Base-by-base conservation (phyloP, 768 basidiomycete genomes). In the Suillus clintonianus region DNA sequence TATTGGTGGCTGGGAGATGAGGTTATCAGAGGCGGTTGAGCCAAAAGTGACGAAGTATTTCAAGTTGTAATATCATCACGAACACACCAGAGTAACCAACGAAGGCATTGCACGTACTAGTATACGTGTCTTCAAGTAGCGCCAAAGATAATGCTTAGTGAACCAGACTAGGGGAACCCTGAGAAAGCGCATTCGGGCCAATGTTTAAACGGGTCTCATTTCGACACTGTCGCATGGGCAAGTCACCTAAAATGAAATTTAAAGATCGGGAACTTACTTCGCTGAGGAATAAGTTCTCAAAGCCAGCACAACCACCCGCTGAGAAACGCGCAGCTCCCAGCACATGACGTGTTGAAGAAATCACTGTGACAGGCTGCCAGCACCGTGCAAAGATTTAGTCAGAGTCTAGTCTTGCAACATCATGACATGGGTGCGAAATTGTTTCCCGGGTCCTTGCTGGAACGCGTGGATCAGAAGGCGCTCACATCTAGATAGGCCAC, bases 1-100 rank as follows among this genome's bases (percentile, higher is more conserved):
- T 78, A 6, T 45, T 78, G 53, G 68, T 67, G 11, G 70, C 60
- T 19, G 41, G 43, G 22, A 30, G 43, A 60, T 54, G 32, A 22
- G 14, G 14, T 5, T 22, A n/a, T 6, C 34, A 8, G 5, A 54
- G 17, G 51, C 19, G 11, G 19, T 2, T 32, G 6, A 11, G 5
- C 5, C 32, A 32, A 10, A 19, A 53, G 10, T n/a, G 30, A n/a
- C 13, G 34, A 55, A 37, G n/a, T 36, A 55, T 55, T 22, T n/a
- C n/a, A n/a, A n/a, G n/a, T n/a, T 54, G 53, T 54, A 54, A 13
- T 37, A 17, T 39, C 8, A 27, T 41, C 24, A 10, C 36, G 17
- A 9, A 50, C 48, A 15, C 9, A 10, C 30, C 19, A 53, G 17
- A 32, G 30, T 11, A 30, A 17, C 9, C 10, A 51, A 48, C 47